Evolutionary conservation across 2,329 filamentous ascomycete species (phyloP), one percentile per base, ranked within the genome.

Genomic region (Thermothelomyces thermophilus): DNA sequence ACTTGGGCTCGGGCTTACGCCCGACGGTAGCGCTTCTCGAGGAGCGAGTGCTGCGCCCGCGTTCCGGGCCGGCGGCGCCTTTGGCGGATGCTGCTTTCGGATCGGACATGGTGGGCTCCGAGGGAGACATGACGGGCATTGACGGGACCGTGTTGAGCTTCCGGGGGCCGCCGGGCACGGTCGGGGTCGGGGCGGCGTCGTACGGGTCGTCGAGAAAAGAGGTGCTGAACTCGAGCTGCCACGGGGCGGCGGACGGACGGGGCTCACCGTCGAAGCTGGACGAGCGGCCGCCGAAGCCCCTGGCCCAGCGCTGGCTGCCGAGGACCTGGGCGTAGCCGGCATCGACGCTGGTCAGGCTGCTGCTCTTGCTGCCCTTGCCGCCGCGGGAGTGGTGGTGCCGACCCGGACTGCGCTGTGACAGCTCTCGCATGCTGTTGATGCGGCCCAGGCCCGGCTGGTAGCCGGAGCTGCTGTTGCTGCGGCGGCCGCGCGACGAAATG

Each of bases 111-210:
- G 54, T 61, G 13, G 68, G 65, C 26, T 71, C 66, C 11, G 66
- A 62, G 11, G 73, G 69, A 11, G 71, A 60, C 65, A 68, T 56
- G 62, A 63, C 58, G 5, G 66, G 62, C 59, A 66, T 60, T n/a
- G 64, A 66, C 20, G 65, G 67, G 11, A 61, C 64, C 53, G 63
- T 61, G 31, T 61, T 62, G 36, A 69, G 62, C 46, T 65, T 64
- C 22, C 89, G 81, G 50, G 90, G 88, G 5, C 90, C 90, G 42
- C 77, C 84, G 30, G 88, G 89, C 31, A 96, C 76, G 24, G 83
- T 90, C 5, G 91, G 91, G 33, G 85, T 91, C 13, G 91, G 90
- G 22, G 90, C 90, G 45, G 89, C 86, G 64, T 93, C 86, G 68
- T 84, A 82, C 59, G 76, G 72, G 61, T 77, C 68, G 56, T 57